Evolutionary conservation across 2,329 filamentous ascomycete species (phyloP).

Genomic region (Cyphellophora attinorum): DNA sequence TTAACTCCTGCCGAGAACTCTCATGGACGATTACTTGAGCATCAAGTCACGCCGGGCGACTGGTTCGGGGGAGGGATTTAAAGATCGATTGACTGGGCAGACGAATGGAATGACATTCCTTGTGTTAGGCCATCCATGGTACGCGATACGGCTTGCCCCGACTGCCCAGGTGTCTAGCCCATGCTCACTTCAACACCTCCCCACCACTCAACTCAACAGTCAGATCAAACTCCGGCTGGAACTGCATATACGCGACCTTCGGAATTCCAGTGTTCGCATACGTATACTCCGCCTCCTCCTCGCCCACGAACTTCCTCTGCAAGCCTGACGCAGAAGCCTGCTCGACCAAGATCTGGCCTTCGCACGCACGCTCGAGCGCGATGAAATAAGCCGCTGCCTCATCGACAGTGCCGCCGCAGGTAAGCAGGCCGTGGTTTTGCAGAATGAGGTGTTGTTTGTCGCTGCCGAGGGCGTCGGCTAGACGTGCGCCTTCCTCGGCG

Average conservation of each 20-base stretch:
- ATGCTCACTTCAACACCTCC: conserved; percentile 46
- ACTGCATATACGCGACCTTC: conserved; percentile 57
- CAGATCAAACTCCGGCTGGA: conserved; percentile 61
- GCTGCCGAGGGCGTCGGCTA: conserved; percentile 52
- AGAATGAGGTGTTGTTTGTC: conserved; percentile 54
- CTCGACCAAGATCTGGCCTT: conserved; percentile 59
- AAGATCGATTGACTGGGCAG: no score
- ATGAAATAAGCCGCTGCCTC: conserved; percentile 64
- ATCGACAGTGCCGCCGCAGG: conserved; percentile 62
- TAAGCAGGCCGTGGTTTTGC: conserved; percentile 63
- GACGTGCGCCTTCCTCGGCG: conserved; percentile 53
- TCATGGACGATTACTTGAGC: no score
- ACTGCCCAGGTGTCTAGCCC: no score
- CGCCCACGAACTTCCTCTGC: conserved; percentile 44
- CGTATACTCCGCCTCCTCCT: conserved; percentile 25
- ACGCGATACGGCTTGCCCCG: no score
- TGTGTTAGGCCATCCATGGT: no score
- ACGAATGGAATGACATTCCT: no score
- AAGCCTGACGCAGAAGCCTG: conserved; percentile 39
- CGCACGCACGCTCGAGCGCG: conserved; percentile 58
- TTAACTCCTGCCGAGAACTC: no score
- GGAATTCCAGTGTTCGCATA: conserved; percentile 44
- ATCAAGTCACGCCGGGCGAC: no score
- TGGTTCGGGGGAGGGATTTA: no score
- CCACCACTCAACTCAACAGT: conserved; percentile 52